Conservation (phyloP, 148 eudicot genomes). For the Chenopodium quinoa region DNA sequence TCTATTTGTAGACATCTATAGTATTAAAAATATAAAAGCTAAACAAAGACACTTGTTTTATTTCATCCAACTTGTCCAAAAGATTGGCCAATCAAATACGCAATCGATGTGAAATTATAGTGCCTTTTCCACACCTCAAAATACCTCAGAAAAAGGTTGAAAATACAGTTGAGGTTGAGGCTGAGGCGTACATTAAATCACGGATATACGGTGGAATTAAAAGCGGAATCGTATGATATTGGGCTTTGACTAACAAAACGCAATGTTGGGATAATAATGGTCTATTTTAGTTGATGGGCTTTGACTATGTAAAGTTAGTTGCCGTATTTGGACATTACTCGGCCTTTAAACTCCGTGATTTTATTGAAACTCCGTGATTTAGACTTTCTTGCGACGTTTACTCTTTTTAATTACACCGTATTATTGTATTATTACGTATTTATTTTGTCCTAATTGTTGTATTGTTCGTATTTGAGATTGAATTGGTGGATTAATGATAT, state of each 20-base stretch:
- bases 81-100: neutral
- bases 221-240: neutral
- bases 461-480: too few species aligned
- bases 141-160: neutral
- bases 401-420: too few species aligned
- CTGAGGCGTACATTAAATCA: neutral
- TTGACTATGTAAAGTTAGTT: slow-evolving; percentile 1
- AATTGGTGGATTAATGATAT: too few species aligned
- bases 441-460: too few species aligned
- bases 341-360: slow-evolving; percentile 8
- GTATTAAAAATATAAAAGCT: too few species aligned
- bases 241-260: slow-evolving; percentile 23
- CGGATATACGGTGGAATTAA: neutral
- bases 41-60: too few species aligned
- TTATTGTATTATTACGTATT: too few species aligned
- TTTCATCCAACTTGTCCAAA: neutral
- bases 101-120: neutral
- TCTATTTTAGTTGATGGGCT: slow-evolving; percentile 10
- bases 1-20: too few species aligned
- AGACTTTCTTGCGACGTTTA: neutral
- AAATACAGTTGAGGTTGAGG: neutral
- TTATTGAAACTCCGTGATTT: neutral
- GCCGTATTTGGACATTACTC: slow-evolving; percentile 21
- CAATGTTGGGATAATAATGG: neutral
- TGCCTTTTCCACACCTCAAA: neutral